Base-by-base conservation (phyloP, 2,329 filamentous ascomycete genomes). In the Dendryphion nanum region DNA sequence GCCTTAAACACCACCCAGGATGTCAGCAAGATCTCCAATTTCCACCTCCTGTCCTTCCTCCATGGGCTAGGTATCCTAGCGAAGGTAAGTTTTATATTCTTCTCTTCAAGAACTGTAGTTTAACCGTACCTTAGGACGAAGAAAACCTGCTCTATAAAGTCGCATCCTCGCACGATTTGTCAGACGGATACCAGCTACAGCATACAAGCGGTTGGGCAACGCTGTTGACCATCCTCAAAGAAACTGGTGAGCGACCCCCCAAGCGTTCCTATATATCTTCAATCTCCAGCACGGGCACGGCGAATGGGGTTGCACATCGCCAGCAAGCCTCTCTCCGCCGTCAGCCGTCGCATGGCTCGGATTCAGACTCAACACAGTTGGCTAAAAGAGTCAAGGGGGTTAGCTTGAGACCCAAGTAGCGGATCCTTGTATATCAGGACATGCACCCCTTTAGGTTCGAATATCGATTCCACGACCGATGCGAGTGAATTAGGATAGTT, bases 211-310 rank as follows among this genome's bases (percentile, higher is more conserved):
- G 93, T 60, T 98, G 93, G 93, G 86, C 90, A 68, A 97, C 89
- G 42, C 77, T 98, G 61, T 78, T 91, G 70, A 85, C 86, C 67
- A 95, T 98, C 66, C 80, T 97, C 72, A 82, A 93, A 82, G 86
- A 89, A 81, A 89, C 88, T 79, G 89, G 90, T 95, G 90, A 95
- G 86, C 85, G 85, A 81, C 81, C 85, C 80, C 83, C 83, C 69
- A 94, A 93, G 78, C 86, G 75, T 66, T 61, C 61, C 36, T 57
- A 51, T 53, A 47, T 48, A 38, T 51, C 50, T 43, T 48, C 58
- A 31, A 38, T 47, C 41, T 40, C 57, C 46, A 51, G 59, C 46
- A 7, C 8, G 15, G 18, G 18, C 31, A 51, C 61, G 51, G 60
- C 59, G 63, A 64, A 49, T 52, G 55, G 55, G 50, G 50, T 55